phyloP scores from a whole-genome alignment of 2,329 filamentous ascomycete species.

The Epichloe aotearoae region DNA sequence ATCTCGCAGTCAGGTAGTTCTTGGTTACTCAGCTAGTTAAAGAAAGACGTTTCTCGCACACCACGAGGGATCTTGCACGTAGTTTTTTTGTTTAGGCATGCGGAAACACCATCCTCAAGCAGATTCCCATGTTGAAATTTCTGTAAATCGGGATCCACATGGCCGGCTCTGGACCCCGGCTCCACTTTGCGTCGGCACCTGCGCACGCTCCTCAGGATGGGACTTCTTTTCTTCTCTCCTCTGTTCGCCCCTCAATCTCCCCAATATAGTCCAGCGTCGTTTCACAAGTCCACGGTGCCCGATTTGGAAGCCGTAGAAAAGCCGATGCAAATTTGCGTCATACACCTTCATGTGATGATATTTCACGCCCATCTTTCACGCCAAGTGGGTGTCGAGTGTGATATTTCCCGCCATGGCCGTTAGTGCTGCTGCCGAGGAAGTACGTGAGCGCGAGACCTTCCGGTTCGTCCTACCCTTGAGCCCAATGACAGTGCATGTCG shows the following conservation, averaged over 20 bases:
- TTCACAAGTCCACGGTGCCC: not conserved
- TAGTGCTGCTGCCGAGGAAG: constrained; percentile 1
- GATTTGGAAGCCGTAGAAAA: not conserved
- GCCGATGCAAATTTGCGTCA: not conserved
- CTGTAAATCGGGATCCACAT: not conserved
- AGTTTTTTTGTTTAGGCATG: no score
- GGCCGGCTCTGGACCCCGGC: not conserved
- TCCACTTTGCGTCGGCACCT: not conserved
- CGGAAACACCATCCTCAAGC: not conserved
- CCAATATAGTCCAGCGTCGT: not conserved
- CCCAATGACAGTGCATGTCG: not conserved
- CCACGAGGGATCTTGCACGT: no score
- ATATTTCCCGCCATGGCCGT: constrained; percentile 1
- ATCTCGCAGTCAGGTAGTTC: not conserved
- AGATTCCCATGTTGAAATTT: not conserved
- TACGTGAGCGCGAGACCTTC: constrained; percentile 5
- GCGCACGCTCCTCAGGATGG: not conserved
- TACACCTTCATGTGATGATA: not conserved
- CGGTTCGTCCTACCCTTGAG: not conserved
- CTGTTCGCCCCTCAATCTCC: not conserved
- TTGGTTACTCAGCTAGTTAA: not conserved
- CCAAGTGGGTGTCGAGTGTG: not conserved
- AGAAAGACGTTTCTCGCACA: not conserved
- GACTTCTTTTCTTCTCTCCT: not conserved
- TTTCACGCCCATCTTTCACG: not conserved